A percentile compares a stretch with the other conserved stretches of the same genome.
Evolutionary conservation across 176 grass and related monocot species (phyloP).

Genomic region (Eremochloa ophiuroides): DNA sequence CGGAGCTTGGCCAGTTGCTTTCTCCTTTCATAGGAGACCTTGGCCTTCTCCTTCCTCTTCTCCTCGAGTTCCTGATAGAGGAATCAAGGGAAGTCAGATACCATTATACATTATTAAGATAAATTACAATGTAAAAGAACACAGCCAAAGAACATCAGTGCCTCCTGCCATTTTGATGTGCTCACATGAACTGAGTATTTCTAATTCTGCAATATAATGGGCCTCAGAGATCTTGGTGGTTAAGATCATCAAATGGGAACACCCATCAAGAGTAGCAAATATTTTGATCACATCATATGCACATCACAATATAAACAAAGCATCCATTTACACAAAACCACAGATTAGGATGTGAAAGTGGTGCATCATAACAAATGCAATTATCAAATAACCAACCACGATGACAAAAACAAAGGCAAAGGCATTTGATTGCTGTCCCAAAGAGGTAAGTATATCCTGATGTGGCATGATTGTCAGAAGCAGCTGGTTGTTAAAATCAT

Average conservation of each 20-base stretch:
- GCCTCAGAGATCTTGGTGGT: slow-evolving; percentile 64
- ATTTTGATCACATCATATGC: slow-evolving; percentile 52
- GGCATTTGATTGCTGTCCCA: background rate
- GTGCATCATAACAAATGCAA: background rate
- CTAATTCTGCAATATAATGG: background rate
- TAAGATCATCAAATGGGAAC: slow-evolving; percentile 35
- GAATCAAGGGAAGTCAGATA: background rate
- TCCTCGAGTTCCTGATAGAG: slow-evolving; percentile 61
- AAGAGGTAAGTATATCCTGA: background rate
- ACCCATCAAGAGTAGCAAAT: slow-evolving; percentile 73
- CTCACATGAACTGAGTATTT: background rate
- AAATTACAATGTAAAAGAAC: background rate
- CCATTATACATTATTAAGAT: background rate
- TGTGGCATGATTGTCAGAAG: slow-evolving; percentile 35
- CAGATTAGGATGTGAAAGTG: background rate
- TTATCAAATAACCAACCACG: background rate
- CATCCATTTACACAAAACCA: background rate
- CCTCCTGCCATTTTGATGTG: background rate
- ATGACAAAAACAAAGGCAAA: background rate
- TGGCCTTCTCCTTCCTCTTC: slow-evolving; percentile 81
- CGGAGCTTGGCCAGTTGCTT: slow-evolving; percentile 77
- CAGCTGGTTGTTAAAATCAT: slow-evolving; percentile 50
- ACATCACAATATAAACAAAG: background rate
- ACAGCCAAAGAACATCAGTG: background rate
- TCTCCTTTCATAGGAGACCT: slow-evolving; percentile 71